Conservation (phyloP, 202 grass and related monocot species). For the Dendrocalamus latiflorus region DNA sequence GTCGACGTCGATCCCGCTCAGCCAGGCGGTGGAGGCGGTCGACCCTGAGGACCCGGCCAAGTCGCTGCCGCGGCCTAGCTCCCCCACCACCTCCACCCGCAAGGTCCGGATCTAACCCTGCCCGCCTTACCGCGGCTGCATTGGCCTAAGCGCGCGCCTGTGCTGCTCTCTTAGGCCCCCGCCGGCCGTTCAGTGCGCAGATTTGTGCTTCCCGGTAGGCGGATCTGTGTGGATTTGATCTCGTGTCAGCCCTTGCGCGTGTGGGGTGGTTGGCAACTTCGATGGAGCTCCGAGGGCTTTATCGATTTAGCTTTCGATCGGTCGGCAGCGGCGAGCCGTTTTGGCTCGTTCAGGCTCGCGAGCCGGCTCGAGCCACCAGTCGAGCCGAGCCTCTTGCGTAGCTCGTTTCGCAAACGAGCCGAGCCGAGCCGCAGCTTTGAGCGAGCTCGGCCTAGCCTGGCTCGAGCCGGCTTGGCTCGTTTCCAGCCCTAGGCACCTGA, state of each 20-base stretch:
- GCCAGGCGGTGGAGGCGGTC: constrained; percentile 53
- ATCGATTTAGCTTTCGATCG: not conserved
- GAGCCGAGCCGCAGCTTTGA: too few species aligned
- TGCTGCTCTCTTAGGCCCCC: not conserved
- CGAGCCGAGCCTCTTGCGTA: too few species aligned
- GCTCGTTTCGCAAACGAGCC: too few species aligned
- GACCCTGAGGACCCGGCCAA: constrained; percentile 85
- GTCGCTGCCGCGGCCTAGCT: constrained; percentile 59
- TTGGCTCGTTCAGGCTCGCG: too few species aligned
- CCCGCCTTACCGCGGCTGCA: not conserved
- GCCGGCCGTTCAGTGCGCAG: not conserved
- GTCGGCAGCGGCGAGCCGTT: not conserved
- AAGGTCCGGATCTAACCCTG: constrained; percentile 52
- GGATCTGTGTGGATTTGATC: not conserved
- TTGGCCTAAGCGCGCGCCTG: not conserved
- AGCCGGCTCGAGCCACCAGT: too few species aligned
- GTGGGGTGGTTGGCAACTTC: not conserved
- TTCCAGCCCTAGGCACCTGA: too few species aligned
- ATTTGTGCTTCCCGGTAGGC: not conserved
- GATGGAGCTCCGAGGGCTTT: not conserved
- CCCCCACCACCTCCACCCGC: constrained; percentile 76
- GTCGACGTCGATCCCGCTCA: constrained; percentile 77
- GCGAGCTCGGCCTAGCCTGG: too few species aligned
- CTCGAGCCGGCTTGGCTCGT: too few species aligned
- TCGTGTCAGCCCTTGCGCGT: not conserved